Evolutionary conservation across 225 moss, liverwort and hornwort genomes (phyloP).

Genomic region (Pseudoscleropodium purum): DNA sequence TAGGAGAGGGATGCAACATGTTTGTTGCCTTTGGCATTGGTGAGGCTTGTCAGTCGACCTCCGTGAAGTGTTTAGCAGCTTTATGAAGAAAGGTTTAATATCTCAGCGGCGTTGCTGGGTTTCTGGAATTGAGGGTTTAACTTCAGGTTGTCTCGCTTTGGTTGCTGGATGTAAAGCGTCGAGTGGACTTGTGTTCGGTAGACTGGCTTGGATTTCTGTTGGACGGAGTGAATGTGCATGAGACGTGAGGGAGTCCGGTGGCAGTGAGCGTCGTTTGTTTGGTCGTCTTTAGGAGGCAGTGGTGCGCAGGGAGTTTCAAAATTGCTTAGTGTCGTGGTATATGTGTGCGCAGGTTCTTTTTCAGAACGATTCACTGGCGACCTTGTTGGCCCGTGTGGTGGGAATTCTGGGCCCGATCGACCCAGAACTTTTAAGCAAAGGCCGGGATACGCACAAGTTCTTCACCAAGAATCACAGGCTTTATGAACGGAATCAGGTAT

Average conservation of each 20-base stretch:
- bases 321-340: neutral
- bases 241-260: neutral
- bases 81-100: neutral
- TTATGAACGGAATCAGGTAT: conserved; percentile 95
- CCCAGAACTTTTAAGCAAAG: conserved; percentile 72
- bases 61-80: neutral
- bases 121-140: neutral
- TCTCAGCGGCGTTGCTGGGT: neutral
- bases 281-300: neutral
- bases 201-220: conserved; percentile 10
- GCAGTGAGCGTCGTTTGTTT: neutral
- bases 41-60: neutral
- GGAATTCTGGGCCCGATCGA: conserved; percentile 94
- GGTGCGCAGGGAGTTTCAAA: neutral
- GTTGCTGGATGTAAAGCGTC: neutral
- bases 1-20: neutral
- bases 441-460: conserved; percentile 86
- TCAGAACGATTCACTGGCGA: conserved; percentile 91
- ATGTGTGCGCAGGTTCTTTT: conserved; percentile 67
- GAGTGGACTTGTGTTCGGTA: conserved; percentile 46
- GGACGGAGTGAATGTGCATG: neutral
- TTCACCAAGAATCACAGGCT: conserved; percentile 86
- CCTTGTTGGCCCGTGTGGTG: conserved; percentile 87
- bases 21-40: neutral
- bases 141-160: neutral